Conservation (phyloP, 2,329 filamentous ascomycete genomes). For the Colletotrichum euphorbiae region DNA sequence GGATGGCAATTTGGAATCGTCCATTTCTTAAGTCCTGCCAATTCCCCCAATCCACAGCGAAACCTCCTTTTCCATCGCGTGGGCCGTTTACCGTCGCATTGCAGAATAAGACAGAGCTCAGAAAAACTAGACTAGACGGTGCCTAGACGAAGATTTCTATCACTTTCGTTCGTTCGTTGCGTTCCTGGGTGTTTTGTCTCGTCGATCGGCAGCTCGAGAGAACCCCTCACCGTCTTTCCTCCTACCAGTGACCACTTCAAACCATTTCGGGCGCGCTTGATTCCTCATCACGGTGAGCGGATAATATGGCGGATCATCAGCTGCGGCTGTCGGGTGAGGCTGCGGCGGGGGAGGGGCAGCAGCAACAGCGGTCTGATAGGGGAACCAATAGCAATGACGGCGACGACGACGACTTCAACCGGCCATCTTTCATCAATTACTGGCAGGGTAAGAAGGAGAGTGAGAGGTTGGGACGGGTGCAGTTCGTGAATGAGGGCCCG, state of each 20-base stretch:
- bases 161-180: too few relatives aligned
- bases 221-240: constrained; percentile 2
- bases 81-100: background rate
- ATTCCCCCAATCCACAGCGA: background rate
- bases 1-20: constrained; percentile 34
- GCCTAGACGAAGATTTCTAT: too few relatives aligned
- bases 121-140: too few relatives aligned
- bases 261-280: background rate
- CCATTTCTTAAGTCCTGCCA: constrained; percentile 13
- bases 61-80: background rate
- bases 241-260: background rate
- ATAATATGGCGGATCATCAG: constrained; percentile 30
- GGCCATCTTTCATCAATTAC: constrained; percentile 61
- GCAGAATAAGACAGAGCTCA: background rate
- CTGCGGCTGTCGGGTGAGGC: constrained; percentile 19
- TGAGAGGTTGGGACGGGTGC: constrained; percentile 48
- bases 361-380: constrained; percentile 8
- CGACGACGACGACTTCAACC: constrained; percentile 41
- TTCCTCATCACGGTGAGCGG: constrained; percentile 21
- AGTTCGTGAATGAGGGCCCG: constrained; percentile 50
- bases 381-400: background rate
- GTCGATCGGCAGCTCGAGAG: too few relatives aligned
- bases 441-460: constrained; percentile 59
- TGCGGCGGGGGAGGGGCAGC: constrained; percentile 16
- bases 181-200: too few relatives aligned